These are phyloP conservation scores for Jatropha curcas DNA, from an alignment of 345 rosid genomes.

Conservation along the genomic window DNA sequence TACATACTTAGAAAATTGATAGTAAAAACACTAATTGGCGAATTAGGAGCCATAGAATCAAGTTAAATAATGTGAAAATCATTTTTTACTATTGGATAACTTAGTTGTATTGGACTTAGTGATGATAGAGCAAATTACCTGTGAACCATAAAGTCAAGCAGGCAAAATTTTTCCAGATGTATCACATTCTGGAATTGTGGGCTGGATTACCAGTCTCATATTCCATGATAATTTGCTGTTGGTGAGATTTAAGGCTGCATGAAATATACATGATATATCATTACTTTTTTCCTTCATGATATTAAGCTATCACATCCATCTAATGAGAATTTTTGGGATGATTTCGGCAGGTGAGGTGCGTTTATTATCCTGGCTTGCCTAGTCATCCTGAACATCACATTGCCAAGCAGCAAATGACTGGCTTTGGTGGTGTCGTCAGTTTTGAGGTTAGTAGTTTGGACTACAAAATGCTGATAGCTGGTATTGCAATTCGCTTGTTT, in stretches of 20 bases:
- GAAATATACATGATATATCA: neutral
- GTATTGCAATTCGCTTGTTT: neutral
- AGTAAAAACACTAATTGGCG: too few relatives aligned
- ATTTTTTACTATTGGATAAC: too few relatives aligned
- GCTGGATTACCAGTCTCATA: neutral
- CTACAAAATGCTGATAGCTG: neutral
- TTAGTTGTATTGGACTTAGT: too few relatives aligned
- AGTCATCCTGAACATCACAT: slow-evolving; percentile 94
- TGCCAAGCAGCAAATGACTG: slow-evolving; percentile 95
- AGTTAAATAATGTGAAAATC: too few relatives aligned
- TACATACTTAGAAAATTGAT: too few relatives aligned
- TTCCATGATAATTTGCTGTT: neutral
- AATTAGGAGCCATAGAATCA: too few relatives aligned
- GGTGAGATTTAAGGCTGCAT: neutral
- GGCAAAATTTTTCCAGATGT: neutral
- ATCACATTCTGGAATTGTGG: neutral
- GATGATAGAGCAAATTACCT: neutral
- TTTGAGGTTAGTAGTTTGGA: slow-evolving; percentile 64
- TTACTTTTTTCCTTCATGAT: neutral
- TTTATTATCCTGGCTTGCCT: slow-evolving; percentile 86
- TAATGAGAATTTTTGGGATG: slow-evolving; percentile 6
- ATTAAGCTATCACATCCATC: neutral
- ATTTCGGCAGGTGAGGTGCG: slow-evolving; percentile 68
- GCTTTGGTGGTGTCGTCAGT: slow-evolving; percentile 98
- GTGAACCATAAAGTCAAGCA: too few relatives aligned